phyloP scores from a whole-genome alignment of 2,329 filamentous ascomycete genomes.

The Taxawa tesnikishii region DNA sequence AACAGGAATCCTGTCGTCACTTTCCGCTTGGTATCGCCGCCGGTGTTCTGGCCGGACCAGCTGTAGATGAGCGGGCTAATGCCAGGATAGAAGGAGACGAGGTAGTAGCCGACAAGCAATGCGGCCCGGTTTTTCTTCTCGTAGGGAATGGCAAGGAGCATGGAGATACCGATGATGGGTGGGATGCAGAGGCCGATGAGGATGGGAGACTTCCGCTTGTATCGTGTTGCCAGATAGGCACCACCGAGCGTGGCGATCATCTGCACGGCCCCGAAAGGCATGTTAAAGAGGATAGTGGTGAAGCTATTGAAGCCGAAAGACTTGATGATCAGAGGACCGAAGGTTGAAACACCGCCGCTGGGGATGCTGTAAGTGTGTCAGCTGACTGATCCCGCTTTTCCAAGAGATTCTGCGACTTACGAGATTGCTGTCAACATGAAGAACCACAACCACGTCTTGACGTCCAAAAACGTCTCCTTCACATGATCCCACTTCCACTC shows the following conservation, averaged over 20 bases:
- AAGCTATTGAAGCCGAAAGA: constrained; percentile 44
- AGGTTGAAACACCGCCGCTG: constrained; percentile 48
- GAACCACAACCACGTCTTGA: constrained; percentile 48
- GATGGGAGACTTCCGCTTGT: constrained; percentile 24
- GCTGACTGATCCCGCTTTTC: not conserved
- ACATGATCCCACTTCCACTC: constrained; percentile 42
- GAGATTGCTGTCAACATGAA: constrained; percentile 33
- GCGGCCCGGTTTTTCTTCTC: too few relatives aligned
- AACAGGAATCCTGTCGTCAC: constrained; percentile 28
- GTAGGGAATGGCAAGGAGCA: constrained; percentile 45
- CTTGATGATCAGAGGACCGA: constrained; percentile 46
- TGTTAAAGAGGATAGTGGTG: constrained; percentile 41
- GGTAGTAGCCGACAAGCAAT: constrained; percentile 37
- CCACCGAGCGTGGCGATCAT: constrained; percentile 36
- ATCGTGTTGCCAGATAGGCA: constrained; percentile 31
- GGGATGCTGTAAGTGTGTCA: constrained; percentile 40
- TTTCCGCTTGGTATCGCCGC: constrained; percentile 31
- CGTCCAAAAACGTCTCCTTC: constrained; percentile 45
- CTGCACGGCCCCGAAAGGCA: constrained; percentile 38
- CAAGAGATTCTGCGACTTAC: constrained; percentile 29
- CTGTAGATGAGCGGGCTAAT: constrained; percentile 37
- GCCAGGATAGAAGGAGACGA: constrained; percentile 41
- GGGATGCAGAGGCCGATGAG: constrained; percentile 43
- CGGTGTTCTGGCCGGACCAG: too few relatives aligned
- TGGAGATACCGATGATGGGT: constrained; percentile 45